Percentiles rank a stretch among this genome's conserved stretches.
Conservation (phyloP, 768 basidiomycete genomes). For the Auriscalpium microsporum region DNA sequence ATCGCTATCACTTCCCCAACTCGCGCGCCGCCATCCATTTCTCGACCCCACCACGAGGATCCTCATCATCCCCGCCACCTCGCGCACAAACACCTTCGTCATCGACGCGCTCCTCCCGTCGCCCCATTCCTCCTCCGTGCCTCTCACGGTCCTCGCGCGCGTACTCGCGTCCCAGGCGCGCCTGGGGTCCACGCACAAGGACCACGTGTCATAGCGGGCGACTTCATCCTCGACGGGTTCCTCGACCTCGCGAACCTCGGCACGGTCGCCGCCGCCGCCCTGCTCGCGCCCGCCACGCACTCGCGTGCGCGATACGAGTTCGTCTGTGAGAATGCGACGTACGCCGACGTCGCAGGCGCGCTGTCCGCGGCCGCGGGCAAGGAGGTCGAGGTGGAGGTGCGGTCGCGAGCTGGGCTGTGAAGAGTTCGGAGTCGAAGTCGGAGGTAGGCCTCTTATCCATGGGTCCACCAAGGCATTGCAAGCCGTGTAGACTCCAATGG, state of each 20-base stretch:
- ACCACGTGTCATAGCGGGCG: conserved; percentile 4
- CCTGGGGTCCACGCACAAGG: conserved; percentile 1
- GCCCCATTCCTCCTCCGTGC: conserved; percentile 2
- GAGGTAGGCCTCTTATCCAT: too few species aligned
- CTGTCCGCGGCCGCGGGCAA: conserved; percentile 12
- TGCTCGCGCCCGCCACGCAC: conserved; percentile 22
- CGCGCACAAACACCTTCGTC: conserved; percentile 12
- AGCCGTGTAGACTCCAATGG: too few species aligned
- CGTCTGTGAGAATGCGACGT: conserved; percentile 24
- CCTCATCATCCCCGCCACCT: conserved; percentile 11
- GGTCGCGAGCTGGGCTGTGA: too few species aligned
- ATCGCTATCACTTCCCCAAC: too few species aligned
- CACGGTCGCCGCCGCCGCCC: conserved; percentile 19
- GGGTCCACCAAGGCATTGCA: too few species aligned
- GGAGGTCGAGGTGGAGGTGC: conserved; percentile 13
- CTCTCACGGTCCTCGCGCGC: conserved; percentile 11
- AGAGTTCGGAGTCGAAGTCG: too few species aligned
- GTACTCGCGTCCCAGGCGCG: neutral
- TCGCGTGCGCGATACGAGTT: conserved; percentile 28
- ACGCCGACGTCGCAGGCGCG: conserved; percentile 20
- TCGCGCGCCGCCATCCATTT: too few species aligned
- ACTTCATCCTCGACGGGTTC: conserved; percentile 25
- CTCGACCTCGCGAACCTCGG: conserved; percentile 26
- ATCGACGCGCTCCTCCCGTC: conserved; percentile 9
- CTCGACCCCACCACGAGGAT: conserved; percentile 6